Base-by-base conservation (phyloP, 2,329 filamentous ascomycete genomes). In the Tolypocladium ovalisporum region DNA sequence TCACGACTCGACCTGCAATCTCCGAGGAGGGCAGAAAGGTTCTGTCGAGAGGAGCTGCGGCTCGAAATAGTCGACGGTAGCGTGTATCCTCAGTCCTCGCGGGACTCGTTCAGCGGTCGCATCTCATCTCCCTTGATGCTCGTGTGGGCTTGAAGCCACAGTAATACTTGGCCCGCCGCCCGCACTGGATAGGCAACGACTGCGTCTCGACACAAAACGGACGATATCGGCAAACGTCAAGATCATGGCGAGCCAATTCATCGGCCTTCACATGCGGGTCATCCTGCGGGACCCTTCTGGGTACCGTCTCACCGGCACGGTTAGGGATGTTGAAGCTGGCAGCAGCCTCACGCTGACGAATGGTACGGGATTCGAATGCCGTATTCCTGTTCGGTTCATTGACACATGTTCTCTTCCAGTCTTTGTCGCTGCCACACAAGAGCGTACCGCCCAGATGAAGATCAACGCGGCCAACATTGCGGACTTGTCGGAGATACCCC, bases 241-340 rank as follows among this genome's bases (percentile, higher is more conserved):
- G 56, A 68, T 47, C 47, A 74, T 74, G 72, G 84, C 86, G 54
- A 78, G 79, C 59, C 79, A 84, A 67, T 90, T 93, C 69, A 84
- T 90, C 66, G 89, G 89, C 60, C 81, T 89, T 70, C 84, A 86
- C 59, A 89, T 94, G 73, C 75, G 84, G 59, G 85, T 94, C 66
- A 87, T 86, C 39, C 79, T 94, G 62, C 82, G 80, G 65, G 77
- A 83, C 58, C 86, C 87, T 55, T 79, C 81, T 2, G 82, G 82
- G 59, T 82, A 81, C 47, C 77, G 82, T 64, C 75, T 93, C 54
- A 83, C 84, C 60, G 90, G 90, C 55, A 82, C 83, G 27, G 87
- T 95, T 39, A 81, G 83, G 59, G 79, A 85, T 63, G 85, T 93
- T 56, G 79, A 76, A 59, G 74, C 86, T 60, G 85, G 87, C 32